Base-by-base conservation (phyloP, 805 yeast genomes). In the Dipodascopsis uninucleata region DNA sequence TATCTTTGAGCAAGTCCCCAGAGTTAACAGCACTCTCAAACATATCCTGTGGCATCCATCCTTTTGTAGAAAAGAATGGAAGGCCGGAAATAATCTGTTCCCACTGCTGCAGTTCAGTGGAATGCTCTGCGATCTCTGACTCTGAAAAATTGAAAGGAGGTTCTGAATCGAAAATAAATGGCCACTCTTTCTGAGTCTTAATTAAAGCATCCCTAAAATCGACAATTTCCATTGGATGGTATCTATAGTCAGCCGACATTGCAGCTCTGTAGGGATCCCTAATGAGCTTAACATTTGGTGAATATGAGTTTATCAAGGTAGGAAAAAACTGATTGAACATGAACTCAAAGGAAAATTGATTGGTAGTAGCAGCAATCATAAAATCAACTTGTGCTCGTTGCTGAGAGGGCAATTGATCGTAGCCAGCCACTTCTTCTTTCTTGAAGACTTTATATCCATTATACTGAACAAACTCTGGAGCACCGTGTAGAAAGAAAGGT, bases 21-120 rank as follows among this genome's bases (percentile, higher is more conserved):
- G 80, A 80, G 17, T 78, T 77, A 31, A 79, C 65, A 58, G 86
- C 71, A 38, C 76, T 76, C 26, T 78, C 82, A 60, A 90, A 89
- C 83, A 87, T 79, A 61, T 87, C 95, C 61, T 87, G 96, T 14
- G 97, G 96, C 45, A 93, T 76, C 96, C 97, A 90, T 4, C 96
- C 96, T 43, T 85, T 83, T 20, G 96, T 84, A 36, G 90, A 90
- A 24, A 85, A 82, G 65, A 87, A 89, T 32, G 97, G 96, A 39
- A 79, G 74, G 4, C 80, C 71, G 28, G 82, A 74, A 36, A 84
- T 66, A 55, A 77, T 79, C 52, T 76, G 68, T 65, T 86, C 90
- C 69, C 85, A 84, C 24, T 71, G 75, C 47, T 76, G 79, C 56
- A 86, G 71, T 21, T 74, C 76, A 18, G 69, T 59, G 41, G 77